Conservation (phyloP, 2,329 filamentous ascomycete genomes). For the Penicillium sp. region DNA sequence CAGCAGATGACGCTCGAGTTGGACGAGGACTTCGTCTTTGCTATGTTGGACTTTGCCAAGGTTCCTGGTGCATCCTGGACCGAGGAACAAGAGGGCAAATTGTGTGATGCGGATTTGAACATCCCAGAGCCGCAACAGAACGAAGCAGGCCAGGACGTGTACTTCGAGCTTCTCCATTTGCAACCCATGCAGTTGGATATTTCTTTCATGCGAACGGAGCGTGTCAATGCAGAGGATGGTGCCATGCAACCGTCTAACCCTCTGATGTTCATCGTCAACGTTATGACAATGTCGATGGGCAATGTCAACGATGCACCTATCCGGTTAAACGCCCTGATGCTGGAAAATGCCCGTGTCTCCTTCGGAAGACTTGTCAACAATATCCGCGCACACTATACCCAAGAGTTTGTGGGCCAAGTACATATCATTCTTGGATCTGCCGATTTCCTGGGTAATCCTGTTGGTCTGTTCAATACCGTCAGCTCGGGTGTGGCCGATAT, state of each 20-base stretch:
- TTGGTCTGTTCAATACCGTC: conserved; percentile 96
- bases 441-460: conserved; percentile 95
- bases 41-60: conserved; percentile 90
- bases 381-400: conserved; percentile 91
- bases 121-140: conserved; percentile 88
- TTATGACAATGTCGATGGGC: conserved; percentile 98
- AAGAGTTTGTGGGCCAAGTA: conserved; percentile 92
- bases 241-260: conserved; percentile 88
- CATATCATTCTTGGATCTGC: conserved; percentile 97
- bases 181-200: conserved; percentile 98
- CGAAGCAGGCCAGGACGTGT: conserved; percentile 86
- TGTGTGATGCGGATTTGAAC: conserved; percentile 86
- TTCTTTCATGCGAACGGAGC: conserved; percentile 94
- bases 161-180: conserved; percentile 94
- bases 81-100: conserved; percentile 75
- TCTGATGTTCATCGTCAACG: conserved; percentile 97
- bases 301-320: conserved; percentile 98
- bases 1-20: conserved; percentile 98
- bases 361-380: conserved; percentile 79
- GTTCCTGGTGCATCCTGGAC: conserved; percentile 87
- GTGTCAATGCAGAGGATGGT: conserved; percentile 86
- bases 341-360: conserved; percentile 93
- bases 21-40: conserved; percentile 97
- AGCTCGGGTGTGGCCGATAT: conserved; percentile 96
- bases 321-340: conserved; percentile 85